Evolutionary conservation across 1,284 basidiomycete genomes (phyloP).

Genomic region (Coniophora puteana): DNA sequence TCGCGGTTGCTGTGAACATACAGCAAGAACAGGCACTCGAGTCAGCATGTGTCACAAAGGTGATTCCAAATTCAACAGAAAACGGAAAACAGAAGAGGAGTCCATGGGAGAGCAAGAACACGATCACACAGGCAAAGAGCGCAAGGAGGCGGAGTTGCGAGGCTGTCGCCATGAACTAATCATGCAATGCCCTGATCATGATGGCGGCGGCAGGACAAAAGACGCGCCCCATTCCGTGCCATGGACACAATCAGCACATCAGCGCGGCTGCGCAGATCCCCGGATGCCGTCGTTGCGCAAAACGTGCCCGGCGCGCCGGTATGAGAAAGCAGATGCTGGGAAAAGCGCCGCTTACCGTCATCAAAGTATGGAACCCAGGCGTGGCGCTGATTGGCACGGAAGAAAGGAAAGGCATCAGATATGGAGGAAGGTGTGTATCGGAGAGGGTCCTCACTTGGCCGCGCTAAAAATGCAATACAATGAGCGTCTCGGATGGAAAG

Average conservation of each 20-base stretch:
- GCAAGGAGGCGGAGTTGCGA: not conserved
- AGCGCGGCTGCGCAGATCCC: too few species aligned
- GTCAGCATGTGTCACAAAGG: slow-evolving; percentile 4
- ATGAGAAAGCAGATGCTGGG: not conserved
- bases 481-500: slow-evolving; percentile 7
- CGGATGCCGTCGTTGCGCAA: slow-evolving; percentile 8
- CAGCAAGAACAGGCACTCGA: too few species aligned
- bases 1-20: slow-evolving; percentile 58
- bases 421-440: slow-evolving; percentile 11
- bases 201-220: too few species aligned
- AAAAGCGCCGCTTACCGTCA: slow-evolving; percentile 53
- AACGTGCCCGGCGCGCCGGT: not conserved
- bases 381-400: slow-evolving; percentile 47
- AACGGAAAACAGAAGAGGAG: too few species aligned
- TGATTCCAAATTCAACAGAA: too few species aligned
- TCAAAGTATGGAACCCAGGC: slow-evolving; percentile 82
- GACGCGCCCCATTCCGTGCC: too few species aligned
- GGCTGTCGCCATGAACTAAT: not conserved
- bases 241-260: too few species aligned
- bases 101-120: not conserved
- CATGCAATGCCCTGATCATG: too few species aligned
- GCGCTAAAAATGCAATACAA: slow-evolving; percentile 32
- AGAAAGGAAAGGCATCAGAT: slow-evolving; percentile 22
- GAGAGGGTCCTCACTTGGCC: slow-evolving; percentile 43
- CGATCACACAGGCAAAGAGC: not conserved